phyloP scores from a whole-genome alignment of 495 filamentous ascomycete species.

The Xylaria bambusicola region DNA sequence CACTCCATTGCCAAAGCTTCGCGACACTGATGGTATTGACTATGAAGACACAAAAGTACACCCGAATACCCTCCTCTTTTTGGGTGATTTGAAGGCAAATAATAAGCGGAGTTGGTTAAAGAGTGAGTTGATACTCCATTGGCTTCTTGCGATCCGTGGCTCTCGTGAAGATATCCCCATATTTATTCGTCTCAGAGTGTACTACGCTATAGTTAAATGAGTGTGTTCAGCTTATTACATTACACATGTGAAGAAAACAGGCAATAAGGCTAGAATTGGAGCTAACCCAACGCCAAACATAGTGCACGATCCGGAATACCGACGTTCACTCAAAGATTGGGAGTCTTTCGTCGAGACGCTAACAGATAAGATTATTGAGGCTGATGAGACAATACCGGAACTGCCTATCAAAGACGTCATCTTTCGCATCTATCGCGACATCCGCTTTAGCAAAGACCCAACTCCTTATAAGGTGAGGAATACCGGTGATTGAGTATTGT shows the following conservation, averaged over 20 bases:
- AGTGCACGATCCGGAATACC: slow-evolving; percentile 74
- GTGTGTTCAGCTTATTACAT: neutral
- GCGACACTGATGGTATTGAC: slow-evolving; percentile 62
- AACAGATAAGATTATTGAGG: slow-evolving; percentile 66
- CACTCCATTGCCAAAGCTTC: slow-evolving; percentile 69
- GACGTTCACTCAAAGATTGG: slow-evolving; percentile 75
- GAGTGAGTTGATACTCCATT: slow-evolving; percentile 52
- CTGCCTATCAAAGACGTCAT: slow-evolving; percentile 81
- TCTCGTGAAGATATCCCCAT: no score
- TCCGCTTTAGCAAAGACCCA: slow-evolving; percentile 74
- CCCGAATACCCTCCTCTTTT: slow-evolving; percentile 78
- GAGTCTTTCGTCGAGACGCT: slow-evolving; percentile 70
- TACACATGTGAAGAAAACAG: neutral
- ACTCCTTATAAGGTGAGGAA: slow-evolving; percentile 78
- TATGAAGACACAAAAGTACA: slow-evolving; percentile 74
- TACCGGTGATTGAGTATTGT: no score
- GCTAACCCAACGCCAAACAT: slow-evolving; percentile 32
- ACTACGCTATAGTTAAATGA: no score
- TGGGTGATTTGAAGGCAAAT: slow-evolving; percentile 72
- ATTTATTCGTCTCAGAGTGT: no score
- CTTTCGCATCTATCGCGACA: slow-evolving; percentile 83
- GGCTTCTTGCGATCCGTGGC: no score
- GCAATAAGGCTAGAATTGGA: neutral
- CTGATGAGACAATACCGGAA: slow-evolving; percentile 79
- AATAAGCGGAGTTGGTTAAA: slow-evolving; percentile 85